Base-by-base conservation (phyloP, 2,329 filamentous ascomycete species). In the Penicillium sp. region DNA sequence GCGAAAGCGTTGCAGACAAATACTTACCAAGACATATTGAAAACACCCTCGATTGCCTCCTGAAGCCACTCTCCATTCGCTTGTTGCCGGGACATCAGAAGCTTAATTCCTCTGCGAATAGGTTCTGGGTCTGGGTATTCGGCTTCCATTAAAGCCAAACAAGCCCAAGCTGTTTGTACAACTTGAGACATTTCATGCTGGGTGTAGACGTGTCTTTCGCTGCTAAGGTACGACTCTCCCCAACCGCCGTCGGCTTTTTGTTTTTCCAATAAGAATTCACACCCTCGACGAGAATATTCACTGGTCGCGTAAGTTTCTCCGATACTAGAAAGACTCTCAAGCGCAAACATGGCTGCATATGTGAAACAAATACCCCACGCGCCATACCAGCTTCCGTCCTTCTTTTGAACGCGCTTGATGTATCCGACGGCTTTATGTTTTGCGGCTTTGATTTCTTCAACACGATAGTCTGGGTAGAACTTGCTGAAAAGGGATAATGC, bases 331-430 rank as follows among this genome's bases (percentile, higher is more conserved):
- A 99, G 79, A 61, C 89, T 91, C 71, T 97, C 93, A 1, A 97
- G 80, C 0, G 92, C 92, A 75, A 99, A 99, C 91, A 97, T 95
- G 61, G 85, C 89, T 0, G 92, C 94, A 69, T 99, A 99, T 0
- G 92, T 97, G 73, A 96, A 99, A 76, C 94, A 99, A 66, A 99
- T 95, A 52, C 90, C 94, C 94, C 94, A 99, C 68, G 86, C 91
- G 47, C 94, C 94, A 69, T 99, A 97, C 94, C 94, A 99, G 59
- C 88, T 89, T n/a, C 94, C 94, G 64, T 97, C 91, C 0, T 81
- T 71, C 2, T 83, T 79, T 73, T 97, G 94, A 3, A 86, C 83
- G 1, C 81, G 81, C 68, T 91, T 89, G 73, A 99, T 96, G 78
- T 91, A 97, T 50, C 80, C 77, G 1, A 96, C 84, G 0, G 92